Conservation (phyloP, 2,329 filamentous ascomycete genomes). For the Penicillium sp. region DNA sequence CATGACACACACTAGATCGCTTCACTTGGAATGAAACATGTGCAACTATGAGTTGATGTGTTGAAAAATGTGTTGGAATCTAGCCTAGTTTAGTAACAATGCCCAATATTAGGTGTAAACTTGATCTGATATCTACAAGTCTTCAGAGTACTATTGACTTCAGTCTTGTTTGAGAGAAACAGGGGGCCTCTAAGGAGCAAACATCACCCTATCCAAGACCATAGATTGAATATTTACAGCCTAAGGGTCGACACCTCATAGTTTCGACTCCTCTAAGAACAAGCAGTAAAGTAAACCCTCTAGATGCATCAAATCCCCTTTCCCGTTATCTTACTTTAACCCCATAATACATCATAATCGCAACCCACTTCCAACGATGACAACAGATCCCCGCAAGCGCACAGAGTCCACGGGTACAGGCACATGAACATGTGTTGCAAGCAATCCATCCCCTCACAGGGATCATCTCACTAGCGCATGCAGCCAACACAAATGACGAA, state of each 20-base stretch:
- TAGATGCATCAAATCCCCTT: too few species aligned
- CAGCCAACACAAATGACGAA: slow-evolving; percentile 6
- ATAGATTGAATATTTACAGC: background rate
- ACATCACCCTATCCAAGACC: background rate
- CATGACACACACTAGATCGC: slow-evolving; percentile 1
- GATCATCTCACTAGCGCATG: background rate
- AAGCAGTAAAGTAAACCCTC: too few species aligned
- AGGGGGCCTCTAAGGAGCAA: background rate
- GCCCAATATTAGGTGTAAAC: slow-evolving; percentile 28
- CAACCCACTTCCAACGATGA: background rate
- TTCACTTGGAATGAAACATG: background rate
- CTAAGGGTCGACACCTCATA: too few species aligned
- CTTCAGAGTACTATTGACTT: background rate
- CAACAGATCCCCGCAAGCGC: background rate
- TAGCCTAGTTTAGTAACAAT: slow-evolving; percentile 5
- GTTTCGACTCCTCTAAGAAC: too few species aligned
- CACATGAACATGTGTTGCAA: background rate
- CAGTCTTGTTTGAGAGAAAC: background rate
- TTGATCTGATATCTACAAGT: background rate
- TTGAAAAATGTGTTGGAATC: background rate
- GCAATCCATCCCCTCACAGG: background rate
- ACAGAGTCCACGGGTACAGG: background rate
- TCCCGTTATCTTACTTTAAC: too few species aligned
- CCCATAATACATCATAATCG: background rate
- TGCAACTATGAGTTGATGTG: background rate